Percentiles rank a stretch among this genome's conserved stretches.
phyloP scores from a whole-genome alignment of 352 stramenopile species.

The Phytopythium mirpurense region DNA sequence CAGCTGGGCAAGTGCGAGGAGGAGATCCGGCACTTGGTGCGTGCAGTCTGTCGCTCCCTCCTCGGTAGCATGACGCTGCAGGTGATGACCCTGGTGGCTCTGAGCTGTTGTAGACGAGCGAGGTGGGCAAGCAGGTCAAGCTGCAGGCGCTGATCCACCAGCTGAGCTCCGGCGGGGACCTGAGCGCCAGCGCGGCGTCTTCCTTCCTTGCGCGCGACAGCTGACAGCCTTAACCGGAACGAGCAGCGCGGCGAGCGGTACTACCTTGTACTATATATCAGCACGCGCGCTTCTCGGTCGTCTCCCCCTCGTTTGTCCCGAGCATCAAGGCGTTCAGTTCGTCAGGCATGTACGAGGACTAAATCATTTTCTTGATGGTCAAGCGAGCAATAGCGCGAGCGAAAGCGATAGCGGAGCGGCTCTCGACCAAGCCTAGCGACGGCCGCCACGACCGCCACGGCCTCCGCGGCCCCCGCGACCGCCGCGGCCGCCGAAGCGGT shows the following conservation, averaged over 20 bases:
- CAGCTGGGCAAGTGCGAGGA: conserved; percentile 58
- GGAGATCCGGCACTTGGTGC: conserved; percentile 68
- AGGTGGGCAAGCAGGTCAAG: conserved; percentile 77
- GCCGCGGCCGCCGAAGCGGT: conserved; percentile 24
- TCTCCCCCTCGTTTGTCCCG: too few relatives aligned
- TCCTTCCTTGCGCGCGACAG: conserved; percentile 56
- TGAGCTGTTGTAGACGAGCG: conserved; percentile 43
- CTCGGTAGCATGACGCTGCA: too few relatives aligned
- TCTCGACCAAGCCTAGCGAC: too few relatives aligned
- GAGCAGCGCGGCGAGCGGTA: too few relatives aligned
- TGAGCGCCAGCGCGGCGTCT: conserved; percentile 34
- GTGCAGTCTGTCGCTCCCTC: conserved; percentile 2
- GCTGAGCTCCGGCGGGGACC: conserved; percentile 62
- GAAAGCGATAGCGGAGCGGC: too few relatives aligned
- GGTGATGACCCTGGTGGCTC: too few relatives aligned
- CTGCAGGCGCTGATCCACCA: conserved; percentile 81
- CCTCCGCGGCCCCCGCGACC: conserved; percentile 34
- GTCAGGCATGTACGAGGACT: neutral
- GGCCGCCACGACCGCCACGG: conserved; percentile 29
- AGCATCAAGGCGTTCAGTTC: neutral
- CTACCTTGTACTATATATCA: conserved; percentile 21
- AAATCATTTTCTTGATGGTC: neutral
- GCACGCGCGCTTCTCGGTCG: neutral
- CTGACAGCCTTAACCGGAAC: too few relatives aligned
- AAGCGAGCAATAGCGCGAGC: neutral